Evolutionary conservation across 73 alveolate species (phyloP), one percentile per base, ranked within the genome.

Genomic region (Paramecium sonneborni): DNA sequence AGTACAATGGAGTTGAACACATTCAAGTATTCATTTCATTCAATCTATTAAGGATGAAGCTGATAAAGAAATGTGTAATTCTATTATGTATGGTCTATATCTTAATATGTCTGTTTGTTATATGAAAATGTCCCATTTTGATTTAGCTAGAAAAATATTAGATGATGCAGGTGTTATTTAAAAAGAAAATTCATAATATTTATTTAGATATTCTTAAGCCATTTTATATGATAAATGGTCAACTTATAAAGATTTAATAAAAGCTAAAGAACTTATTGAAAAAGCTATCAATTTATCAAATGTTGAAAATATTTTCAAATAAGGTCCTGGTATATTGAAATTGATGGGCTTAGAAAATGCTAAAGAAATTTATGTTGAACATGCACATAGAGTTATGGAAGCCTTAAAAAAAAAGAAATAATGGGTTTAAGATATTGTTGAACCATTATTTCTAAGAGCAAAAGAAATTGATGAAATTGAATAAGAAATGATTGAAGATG

Each of bases 401-500:
- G 84, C 84, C 15, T 23, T 88, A 18, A 88, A 88, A 70, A 58
- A 44, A 44, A 88, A 82, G 74, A 21, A 38, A 30, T 46, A 88
- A n/a, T 88, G 37, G 28, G 85, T 69, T 30, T 41, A 69, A 3
- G 89, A 68, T 24, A 69, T 69, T 12, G 84, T 88, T 2, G 87
- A 56, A 5, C 85, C 87, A 41, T 72, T 88, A 32, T 88, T 88
- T 24, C n/a, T 37, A 35, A 70, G 94, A 43, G 94, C 85, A 41
- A 67, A 69, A 44, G 91, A 88, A 37, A 88, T 88, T n/a, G 94
- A 88, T 39, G 94, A 88, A 70, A 82, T 88, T 18, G 94, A 88
- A 88, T 38, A 68, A 70, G 87, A 82, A 35, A 46, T 88, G 94
- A 88, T 88, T 23, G 87, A 82, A 32, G 94, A 88, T 44, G 94